Base-by-base conservation (phyloP, 2,329 filamentous ascomycete genomes). In the Colletotrichum godetiae region DNA sequence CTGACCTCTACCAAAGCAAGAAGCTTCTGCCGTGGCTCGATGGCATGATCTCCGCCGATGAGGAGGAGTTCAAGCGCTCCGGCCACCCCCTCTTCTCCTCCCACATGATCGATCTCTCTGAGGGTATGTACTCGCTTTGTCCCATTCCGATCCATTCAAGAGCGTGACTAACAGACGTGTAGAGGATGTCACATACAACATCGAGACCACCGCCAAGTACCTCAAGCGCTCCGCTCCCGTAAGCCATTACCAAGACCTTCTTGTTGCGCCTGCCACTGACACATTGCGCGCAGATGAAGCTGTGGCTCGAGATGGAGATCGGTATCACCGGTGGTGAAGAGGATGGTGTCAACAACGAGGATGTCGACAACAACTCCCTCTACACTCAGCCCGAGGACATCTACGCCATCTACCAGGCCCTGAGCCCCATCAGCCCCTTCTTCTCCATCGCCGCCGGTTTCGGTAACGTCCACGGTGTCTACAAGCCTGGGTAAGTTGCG, bases 381-480 rank as follows among this genome's bases (percentile, higher is more conserved):
- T 98, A 98, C 92, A 98, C 96, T 60, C 97, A 99, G 87, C 96
- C 96, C 78, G 95, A 98, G 88, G 96, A 98, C 81, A 97, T 98
- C 84, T 93, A 94, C 86, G 89, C 92, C 82, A 97, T 98, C 88
- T 94, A 96, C 90, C 92, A 95, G 85, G 91, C 93, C 70, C 92
- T 99, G 78, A 89, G 90, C 76, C 88, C 93, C 78, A 95, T 98
- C 88, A 96, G 93, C 78, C 93, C 94, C 78, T 97, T 97, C 91
- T 99, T 98, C 91, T 97, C 94, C 82, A 98, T 98, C 80, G 96
- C 96, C 78, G 97, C 97, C 81, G 97, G 95, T 78, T 99, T 99
- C 88, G 97, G 97, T 79, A 99, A 99, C 86, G 97, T 98, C 74
- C 97, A 99, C 89, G 97, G 97, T 85, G 96, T 99, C 80, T 98